Conservation (phyloP, 495 filamentous ascomycete species). For the Astrothelium subdiscretum region DNA sequence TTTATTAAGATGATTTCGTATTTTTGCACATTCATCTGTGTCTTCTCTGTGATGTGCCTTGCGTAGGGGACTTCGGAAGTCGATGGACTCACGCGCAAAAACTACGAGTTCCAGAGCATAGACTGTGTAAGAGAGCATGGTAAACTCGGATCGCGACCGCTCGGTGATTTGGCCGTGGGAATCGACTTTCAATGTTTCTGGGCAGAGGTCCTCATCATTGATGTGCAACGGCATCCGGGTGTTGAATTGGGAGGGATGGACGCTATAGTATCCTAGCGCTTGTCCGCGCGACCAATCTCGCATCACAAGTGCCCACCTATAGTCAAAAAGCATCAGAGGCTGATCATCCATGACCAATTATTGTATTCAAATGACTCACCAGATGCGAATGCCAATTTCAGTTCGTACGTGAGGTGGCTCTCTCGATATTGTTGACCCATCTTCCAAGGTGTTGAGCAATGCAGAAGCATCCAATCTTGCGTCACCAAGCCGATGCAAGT, state of each 20-base stretch:
- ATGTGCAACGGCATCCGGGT: constrained; percentile 50
- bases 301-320: constrained; percentile 24
- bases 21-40: background rate
- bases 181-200: constrained; percentile 18
- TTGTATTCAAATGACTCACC: background rate
- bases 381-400: background rate
- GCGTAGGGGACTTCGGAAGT: constrained; percentile 2
- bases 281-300: constrained; percentile 24
- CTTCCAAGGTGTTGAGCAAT: background rate
- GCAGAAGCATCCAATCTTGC: constrained; percentile 4
- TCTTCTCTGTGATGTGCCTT: background rate
- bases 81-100: constrained; percentile 21
- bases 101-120: constrained; percentile 16
- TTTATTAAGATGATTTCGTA: background rate
- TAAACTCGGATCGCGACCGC: constrained; percentile 25
- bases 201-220: constrained; percentile 62
- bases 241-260: constrained; percentile 43
- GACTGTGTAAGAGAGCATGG: constrained; percentile 24
- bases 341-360: too few species aligned
- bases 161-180: constrained; percentile 9
- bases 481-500: constrained; percentile 22
- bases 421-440: background rate
- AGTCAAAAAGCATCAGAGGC: background rate
- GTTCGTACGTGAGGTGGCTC: background rate
- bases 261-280: constrained; percentile 21